Evolutionary conservation across 768 basidiomycete genomes (phyloP).

Genomic region (Podaxis mareebaensis): DNA sequence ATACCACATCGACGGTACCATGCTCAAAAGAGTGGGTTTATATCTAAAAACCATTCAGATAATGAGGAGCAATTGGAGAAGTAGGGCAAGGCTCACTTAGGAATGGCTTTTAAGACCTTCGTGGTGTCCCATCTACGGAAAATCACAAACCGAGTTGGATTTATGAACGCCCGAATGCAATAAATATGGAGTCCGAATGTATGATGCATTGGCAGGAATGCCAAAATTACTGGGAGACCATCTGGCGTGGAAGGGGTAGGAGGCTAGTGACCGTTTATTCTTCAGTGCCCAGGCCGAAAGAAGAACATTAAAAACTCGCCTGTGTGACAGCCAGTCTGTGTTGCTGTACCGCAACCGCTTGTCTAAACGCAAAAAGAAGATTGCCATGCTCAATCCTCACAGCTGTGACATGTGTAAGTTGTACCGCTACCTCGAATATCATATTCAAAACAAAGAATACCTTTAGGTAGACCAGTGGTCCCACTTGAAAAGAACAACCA

Average conservation of each 20-base stretch:
- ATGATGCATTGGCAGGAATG: constrained; percentile 69
- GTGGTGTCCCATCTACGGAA: constrained; percentile 61
- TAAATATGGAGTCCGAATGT: constrained; percentile 56
- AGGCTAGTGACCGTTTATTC: constrained; percentile 28
- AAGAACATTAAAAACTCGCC: constrained; percentile 28
- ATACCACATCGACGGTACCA: constrained; percentile 65
- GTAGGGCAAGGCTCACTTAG: constrained; percentile 43
- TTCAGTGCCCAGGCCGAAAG: background rate
- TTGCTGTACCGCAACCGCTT: constrained; percentile 32
- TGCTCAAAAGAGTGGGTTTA: constrained; percentile 44
- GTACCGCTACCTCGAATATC: background rate
- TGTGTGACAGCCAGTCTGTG: constrained; percentile 28
- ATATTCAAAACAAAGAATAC: constrained; percentile 26
- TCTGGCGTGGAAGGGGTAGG: constrained; percentile 40
- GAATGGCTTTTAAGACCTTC: constrained; percentile 49
- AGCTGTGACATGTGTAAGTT: constrained; percentile 33
- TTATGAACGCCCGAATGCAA: constrained; percentile 47
- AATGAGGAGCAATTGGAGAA: background rate
- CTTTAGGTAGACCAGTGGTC: constrained; percentile 75
- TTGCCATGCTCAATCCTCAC: constrained; percentile 74
- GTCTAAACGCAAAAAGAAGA: constrained; percentile 42
- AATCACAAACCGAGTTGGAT: constrained; percentile 49
- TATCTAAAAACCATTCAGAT: constrained; percentile 39
- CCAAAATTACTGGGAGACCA: constrained; percentile 48
- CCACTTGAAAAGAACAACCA: constrained; percentile 78